A percentile compares a stretch with the other conserved stretches of the same genome.
These are phyloP conservation scores for Boletus reticuloceps DNA, from an alignment of 768 basidiomycete genomes.

Conservation along the genomic window DNA sequence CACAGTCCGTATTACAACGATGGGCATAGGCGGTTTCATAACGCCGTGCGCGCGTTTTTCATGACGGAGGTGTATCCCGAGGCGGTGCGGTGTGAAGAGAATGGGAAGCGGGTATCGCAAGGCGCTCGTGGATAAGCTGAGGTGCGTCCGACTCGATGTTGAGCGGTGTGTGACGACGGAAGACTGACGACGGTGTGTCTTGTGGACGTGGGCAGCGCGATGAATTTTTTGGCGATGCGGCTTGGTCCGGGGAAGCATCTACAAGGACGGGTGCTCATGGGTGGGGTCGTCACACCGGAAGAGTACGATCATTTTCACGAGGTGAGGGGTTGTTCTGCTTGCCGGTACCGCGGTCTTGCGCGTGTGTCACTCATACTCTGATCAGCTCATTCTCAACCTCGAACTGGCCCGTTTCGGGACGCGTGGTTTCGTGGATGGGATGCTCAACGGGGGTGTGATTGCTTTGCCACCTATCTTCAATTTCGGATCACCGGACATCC, in stretches of 20 bases:
- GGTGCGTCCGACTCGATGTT: conserved; percentile 42
- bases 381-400: conserved; percentile 70
- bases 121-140: conserved; percentile 82
- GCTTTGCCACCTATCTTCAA: conserved; percentile 90
- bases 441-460: conserved; percentile 80
- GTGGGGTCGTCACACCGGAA: conserved; percentile 78
- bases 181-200: background rate
- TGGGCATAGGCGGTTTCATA: conserved; percentile 72
- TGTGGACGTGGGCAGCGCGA: conserved; percentile 46
- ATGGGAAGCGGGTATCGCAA: conserved; percentile 82
- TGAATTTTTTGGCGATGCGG: conserved; percentile 63
- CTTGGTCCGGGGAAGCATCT: conserved; percentile 83
- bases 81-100: conserved; percentile 77
- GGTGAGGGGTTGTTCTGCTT: conserved; percentile 32
- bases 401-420: conserved; percentile 84
- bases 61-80: conserved; percentile 74
- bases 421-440: conserved; percentile 84
- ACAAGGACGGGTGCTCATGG: conserved; percentile 75
- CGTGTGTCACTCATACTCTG: background rate
- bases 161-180: no score
- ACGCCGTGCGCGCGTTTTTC: conserved; percentile 71
- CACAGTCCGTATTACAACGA: conserved; percentile 77
- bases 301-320: conserved; percentile 96
- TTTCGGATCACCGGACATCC: conserved; percentile 75
- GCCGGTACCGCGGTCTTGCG: no score